Evolutionary conservation across 306 rosid species (phyloP), one percentile per base, ranked within the genome.

Genomic region (Senna tora): DNA sequence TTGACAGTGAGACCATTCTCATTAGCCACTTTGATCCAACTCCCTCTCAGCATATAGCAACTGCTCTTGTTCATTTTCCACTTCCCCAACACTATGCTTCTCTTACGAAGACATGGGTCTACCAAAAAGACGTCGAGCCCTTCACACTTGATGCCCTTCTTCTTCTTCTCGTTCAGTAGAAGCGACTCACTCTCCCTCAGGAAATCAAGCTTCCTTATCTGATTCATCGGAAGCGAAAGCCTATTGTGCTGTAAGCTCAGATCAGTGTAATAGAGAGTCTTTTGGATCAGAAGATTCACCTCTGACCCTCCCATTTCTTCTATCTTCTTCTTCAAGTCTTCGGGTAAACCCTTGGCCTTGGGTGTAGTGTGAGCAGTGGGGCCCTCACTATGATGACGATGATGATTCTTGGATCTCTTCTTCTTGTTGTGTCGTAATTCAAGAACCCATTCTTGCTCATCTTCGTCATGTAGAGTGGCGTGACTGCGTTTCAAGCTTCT

Each of bases 11-110:
- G 62, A 0, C 32, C 15, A 55, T 55, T 22, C 2, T 3, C 17
- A 2, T 0, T 0, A 0, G 17, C 62, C n/a, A 25, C 13, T 7
- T 12, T 5, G 1, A 1, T 22, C 62, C 62, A 25, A 55, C 16
- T 3, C 0, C 16, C 1, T 54, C 60, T 54, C 83, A 9, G 72
- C 82, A 61, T 60, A 32, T 72, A 28, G 14, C 41, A n/a, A 4
- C 42, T 22, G 65, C 17, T 52, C 7, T 52, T 52, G 3, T 0
- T 10, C 32, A 19, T n/a, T 0, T 52, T 16, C 61, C 61, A 55
- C 13, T 9, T 55, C 1, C 7, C 1, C 7, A 55, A 55, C 28
- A 11, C 6, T 55, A 9, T 20, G n/a, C n/a, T 25, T 10, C 2
- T 25, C 4, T 4, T 0, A 6, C 12, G 5, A 1, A 22, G 11